phyloP scores from a whole-genome alignment of 352 stramenopile species.

The Thraustochytrium striatum region DNA sequence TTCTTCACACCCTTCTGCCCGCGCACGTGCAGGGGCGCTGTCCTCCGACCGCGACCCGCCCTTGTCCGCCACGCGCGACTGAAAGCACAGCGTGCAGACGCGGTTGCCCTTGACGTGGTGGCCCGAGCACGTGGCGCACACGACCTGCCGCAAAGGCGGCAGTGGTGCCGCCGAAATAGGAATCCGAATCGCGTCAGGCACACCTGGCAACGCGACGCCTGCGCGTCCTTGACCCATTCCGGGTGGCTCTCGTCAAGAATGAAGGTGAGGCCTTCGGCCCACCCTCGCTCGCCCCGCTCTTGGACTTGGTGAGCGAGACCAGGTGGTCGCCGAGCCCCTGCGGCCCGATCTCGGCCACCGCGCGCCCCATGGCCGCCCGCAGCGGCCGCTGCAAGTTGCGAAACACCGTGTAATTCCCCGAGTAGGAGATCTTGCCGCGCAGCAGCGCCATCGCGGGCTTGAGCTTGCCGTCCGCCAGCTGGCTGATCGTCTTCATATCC shows the following conservation, averaged over 20 bases:
- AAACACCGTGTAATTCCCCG: not conserved
- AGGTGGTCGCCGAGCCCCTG: not conserved
- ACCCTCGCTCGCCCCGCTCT: not conserved
- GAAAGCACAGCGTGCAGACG: not conserved
- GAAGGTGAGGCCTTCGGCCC: not conserved
- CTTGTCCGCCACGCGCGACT: not conserved
- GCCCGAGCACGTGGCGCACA: constrained; percentile 52
- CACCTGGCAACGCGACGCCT: constrained; percentile 2
- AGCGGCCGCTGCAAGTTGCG: not conserved
- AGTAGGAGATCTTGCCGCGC: constrained; percentile 14
- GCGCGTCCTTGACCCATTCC: constrained; percentile 7
- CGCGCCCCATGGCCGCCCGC: not conserved
- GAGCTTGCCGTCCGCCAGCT: constrained; percentile 7
- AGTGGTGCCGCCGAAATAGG: constrained; percentile 54
- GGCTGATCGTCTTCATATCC: constrained; percentile 7
- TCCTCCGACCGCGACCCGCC: not conserved
- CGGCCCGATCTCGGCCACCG: not conserved
- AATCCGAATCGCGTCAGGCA: constrained; percentile 35
- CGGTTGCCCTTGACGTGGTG: constrained; percentile 25
- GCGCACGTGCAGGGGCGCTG: too few relatives aligned
- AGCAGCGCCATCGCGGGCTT: constrained; percentile 21
- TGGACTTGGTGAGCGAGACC: not conserved
- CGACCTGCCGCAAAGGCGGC: constrained; percentile 51
- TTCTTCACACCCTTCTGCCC: too few relatives aligned
- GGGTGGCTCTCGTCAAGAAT: constrained; percentile 27